Conservation (phyloP, 2,329 filamentous ascomycete genomes). For the Monilinia polystroma region DNA sequence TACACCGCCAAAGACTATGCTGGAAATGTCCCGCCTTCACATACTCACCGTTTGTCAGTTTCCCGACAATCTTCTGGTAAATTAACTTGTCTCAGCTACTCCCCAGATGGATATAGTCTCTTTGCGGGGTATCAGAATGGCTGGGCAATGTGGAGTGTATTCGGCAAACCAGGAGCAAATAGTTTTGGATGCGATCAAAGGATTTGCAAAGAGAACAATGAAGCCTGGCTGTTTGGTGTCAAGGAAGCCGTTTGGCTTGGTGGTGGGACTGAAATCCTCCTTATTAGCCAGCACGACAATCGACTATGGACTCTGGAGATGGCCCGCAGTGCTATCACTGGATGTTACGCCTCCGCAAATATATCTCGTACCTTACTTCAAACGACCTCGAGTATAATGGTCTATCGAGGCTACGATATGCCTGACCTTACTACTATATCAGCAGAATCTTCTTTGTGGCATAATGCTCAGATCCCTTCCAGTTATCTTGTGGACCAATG, state of each 20-base stretch:
- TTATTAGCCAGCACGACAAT: slow-evolving; percentile 69
- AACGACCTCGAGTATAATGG: slow-evolving; percentile 82
- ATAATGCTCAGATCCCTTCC: slow-evolving; percentile 81
- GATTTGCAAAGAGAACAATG: slow-evolving; percentile 65
- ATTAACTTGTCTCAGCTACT: slow-evolving; percentile 77
- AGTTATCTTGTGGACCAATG: slow-evolving; percentile 87
- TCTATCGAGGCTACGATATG: slow-evolving; percentile 91
- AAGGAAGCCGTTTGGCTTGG: slow-evolving; percentile 81
- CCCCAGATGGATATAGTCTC: slow-evolving; percentile 92
- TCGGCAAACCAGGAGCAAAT: slow-evolving; percentile 82
- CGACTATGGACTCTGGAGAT: slow-evolving; percentile 87
- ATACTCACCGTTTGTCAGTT: slow-evolving; percentile 69
- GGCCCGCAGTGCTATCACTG: slow-evolving; percentile 88
- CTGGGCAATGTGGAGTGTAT: slow-evolving; percentile 97
- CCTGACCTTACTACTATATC: slow-evolving; percentile 89
- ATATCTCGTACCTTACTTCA: slow-evolving; percentile 86
- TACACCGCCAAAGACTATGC: slow-evolving; percentile 92
- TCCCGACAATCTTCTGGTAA: slow-evolving; percentile 66
- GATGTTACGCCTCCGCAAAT: slow-evolving; percentile 89
- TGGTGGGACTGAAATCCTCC: slow-evolving; percentile 79
- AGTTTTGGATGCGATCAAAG: slow-evolving; percentile 73
- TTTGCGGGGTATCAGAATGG: slow-evolving; percentile 91
- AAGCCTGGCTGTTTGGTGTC: slow-evolving; percentile 82
- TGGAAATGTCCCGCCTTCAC: slow-evolving; percentile 86
- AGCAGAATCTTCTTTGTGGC: slow-evolving; percentile 91